Conservation (phyloP, 2,329 filamentous ascomycete species). For the Ascochyta lentis region DNA sequence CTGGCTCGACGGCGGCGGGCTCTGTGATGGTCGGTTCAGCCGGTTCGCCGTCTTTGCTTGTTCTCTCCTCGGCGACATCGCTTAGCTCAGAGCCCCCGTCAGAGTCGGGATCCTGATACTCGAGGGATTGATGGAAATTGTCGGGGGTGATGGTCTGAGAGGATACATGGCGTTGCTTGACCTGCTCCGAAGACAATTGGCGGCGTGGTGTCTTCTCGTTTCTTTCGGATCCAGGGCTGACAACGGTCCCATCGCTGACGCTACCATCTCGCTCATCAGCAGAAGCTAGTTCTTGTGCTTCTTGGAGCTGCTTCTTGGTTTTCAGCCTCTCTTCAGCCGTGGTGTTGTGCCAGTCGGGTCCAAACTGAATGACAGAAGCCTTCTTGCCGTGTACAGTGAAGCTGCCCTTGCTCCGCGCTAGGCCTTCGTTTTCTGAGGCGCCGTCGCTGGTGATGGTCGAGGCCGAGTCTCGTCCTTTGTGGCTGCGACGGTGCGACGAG, state of each 20-base stretch:
- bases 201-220: slow-evolving; percentile 33
- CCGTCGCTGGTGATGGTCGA: slow-evolving; percentile 62
- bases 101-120: slow-evolving; percentile 30
- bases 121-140: slow-evolving; percentile 33
- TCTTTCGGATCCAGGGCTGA: slow-evolving; percentile 26
- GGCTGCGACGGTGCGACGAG: slow-evolving; percentile 71
- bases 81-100: slow-evolving; percentile 42
- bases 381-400: slow-evolving; percentile 99
- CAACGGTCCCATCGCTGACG: slow-evolving; percentile 33
- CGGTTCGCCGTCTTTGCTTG: slow-evolving; percentile 12
- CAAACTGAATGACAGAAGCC: slow-evolving; percentile 95
- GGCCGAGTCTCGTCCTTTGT: slow-evolving; percentile 76
- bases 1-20: background rate
- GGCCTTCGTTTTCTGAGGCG: slow-evolving; percentile 65
- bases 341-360: slow-evolving; percentile 79
- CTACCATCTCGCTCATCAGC: slow-evolving; percentile 37
- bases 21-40: background rate
- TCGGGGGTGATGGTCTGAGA: slow-evolving; percentile 46
- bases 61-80: slow-evolving; percentile 41
- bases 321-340: slow-evolving; percentile 50
- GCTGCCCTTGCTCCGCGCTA: slow-evolving; percentile 81
- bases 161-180: slow-evolving; percentile 46
- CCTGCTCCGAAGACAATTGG: slow-evolving; percentile 33
- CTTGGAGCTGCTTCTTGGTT: slow-evolving; percentile 47
- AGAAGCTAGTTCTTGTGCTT: slow-evolving; percentile 35